Base-by-base conservation (phyloP, 2,329 filamentous ascomycete species). In the Thelonectria blattea region DNA sequence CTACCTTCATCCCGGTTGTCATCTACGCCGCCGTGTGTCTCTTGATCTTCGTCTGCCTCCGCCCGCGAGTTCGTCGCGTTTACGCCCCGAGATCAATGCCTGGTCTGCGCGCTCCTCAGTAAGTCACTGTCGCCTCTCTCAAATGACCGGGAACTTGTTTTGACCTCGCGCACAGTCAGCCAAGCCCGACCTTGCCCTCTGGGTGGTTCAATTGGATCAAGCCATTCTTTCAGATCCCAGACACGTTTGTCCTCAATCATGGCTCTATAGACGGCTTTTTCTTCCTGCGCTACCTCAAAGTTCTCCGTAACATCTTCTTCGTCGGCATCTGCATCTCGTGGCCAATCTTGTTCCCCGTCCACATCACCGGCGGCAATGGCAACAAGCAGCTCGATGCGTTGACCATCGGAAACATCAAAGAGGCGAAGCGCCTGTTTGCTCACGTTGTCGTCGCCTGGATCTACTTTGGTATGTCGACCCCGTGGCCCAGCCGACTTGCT, bases 201-300 rank as follows among this genome's bases (percentile, higher is more conserved):
- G 88, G 89, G 55, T 73, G 87, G 47, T 79, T 91, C 68, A 85
- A 89, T 67, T 93, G 90, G 90, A 75, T 92, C 59, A 77, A 77
- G 10, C 79, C 83, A 12, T 91, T 92, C 77, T 89, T 86, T 79
- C 84, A 83, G 68, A 83, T 85, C 45, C 84, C 85, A 3, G 93
- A 98, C 73, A 88, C 88, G 42, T 92, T 91, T 71, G 87, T 93
- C 24, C 85, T 98, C 20, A 91, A 95, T 71, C 92, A 97, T 79
- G 92, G 94, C 74, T 96, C 93, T 0, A 85, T 99, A 64, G 94
- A 99, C 74, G 91, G 91, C 32, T 98, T 94, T 76, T 87, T 98
- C 52, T 92, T 96, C 74, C 82, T 98, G 27, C 92, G 94, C 37
- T 97, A 78, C 56, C 69, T 80, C 56, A 79, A 78, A 48, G 71